These are phyloP conservation scores for Aechmea fasciata DNA, from an alignment of 176 grass and related monocot species.

Conservation along the genomic window DNA sequence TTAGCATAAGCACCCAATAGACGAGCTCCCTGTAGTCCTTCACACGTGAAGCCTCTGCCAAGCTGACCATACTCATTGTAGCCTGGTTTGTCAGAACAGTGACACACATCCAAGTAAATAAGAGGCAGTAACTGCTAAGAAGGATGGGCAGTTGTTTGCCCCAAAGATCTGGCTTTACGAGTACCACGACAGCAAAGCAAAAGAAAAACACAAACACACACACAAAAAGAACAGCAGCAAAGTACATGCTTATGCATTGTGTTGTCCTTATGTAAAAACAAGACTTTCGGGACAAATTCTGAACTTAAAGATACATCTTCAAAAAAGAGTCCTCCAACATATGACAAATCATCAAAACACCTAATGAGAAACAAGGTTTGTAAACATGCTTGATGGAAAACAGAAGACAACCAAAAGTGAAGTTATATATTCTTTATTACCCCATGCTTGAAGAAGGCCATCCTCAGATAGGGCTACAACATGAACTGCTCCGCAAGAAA, in stretches of 20 bases:
- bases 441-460: slow-evolving; percentile 90
- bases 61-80: slow-evolving; percentile 98
- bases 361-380: no score
- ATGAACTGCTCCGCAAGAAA: slow-evolving; percentile 86
- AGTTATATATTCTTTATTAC: slow-evolving; percentile 30
- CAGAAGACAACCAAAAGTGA: no score
- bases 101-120: slow-evolving; percentile 21
- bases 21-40: slow-evolving; percentile 81
- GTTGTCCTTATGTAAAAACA: no score
- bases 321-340: no score
- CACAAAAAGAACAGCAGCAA: no score
- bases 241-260: no score
- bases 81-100: slow-evolving; percentile 78
- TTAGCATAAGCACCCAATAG: slow-evolving; percentile 81
- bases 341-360: no score
- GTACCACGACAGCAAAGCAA: background rate
- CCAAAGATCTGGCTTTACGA: background rate
- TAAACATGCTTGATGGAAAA: no score
- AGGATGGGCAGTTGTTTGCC: background rate
- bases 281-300: no score
- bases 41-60: slow-evolving; percentile 89
- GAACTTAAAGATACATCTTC: no score
- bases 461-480: slow-evolving; percentile 78
- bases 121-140: slow-evolving; percentile 2
- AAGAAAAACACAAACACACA: background rate